Evolutionary conservation across 768 basidiomycete species (phyloP).

Genomic region (Rhodotorula taiwanensis): DNA sequence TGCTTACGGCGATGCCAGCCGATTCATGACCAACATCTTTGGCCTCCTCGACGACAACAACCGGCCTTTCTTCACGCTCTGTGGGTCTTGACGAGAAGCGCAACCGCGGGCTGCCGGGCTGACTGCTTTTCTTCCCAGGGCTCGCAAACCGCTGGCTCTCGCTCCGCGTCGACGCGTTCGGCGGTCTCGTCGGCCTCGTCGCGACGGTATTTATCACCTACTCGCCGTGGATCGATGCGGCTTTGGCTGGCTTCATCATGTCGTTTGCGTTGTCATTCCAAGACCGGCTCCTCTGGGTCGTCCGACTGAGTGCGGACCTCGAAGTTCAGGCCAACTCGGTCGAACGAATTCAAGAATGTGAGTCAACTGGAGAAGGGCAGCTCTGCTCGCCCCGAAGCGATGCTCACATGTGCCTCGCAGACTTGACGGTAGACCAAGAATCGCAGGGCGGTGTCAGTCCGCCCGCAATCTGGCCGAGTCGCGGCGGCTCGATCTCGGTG

Average conservation of each 20-base stretch:
- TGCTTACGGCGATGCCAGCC: constrained; percentile 47
- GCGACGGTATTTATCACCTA: constrained; percentile 45
- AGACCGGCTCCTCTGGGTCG: constrained; percentile 48
- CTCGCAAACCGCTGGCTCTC: constrained; percentile 39
- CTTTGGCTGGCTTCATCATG: constrained; percentile 43
- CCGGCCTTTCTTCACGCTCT: constrained; percentile 47
- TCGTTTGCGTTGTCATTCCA: constrained; percentile 44
- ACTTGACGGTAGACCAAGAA: constrained; percentile 38
- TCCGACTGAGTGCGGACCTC: constrained; percentile 44
- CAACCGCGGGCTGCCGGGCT: not conserved
- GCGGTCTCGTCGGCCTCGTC: constrained; percentile 45
- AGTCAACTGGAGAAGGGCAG: not conserved
- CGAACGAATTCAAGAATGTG: constrained; percentile 46
- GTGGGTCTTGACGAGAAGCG: constrained; percentile 14
- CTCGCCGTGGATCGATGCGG: constrained; percentile 43
- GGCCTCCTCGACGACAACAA: constrained; percentile 46
- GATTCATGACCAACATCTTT: constrained; percentile 46
- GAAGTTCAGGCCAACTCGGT: constrained; percentile 48
- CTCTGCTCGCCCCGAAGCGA: not conserved
- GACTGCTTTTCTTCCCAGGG: not conserved
- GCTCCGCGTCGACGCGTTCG: constrained; percentile 42
- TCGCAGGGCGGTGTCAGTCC: constrained; percentile 43
- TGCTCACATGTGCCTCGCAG: not conserved
- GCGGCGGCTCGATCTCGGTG: constrained; percentile 44
- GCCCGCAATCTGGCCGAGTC: constrained; percentile 48